A percentile compares a stretch with the other conserved stretches of the same genome.
These are phyloP conservation scores for Lactarius pseudohatsudake DNA, from an alignment of 768 basidiomycete genomes.

Conservation along the genomic window DNA sequence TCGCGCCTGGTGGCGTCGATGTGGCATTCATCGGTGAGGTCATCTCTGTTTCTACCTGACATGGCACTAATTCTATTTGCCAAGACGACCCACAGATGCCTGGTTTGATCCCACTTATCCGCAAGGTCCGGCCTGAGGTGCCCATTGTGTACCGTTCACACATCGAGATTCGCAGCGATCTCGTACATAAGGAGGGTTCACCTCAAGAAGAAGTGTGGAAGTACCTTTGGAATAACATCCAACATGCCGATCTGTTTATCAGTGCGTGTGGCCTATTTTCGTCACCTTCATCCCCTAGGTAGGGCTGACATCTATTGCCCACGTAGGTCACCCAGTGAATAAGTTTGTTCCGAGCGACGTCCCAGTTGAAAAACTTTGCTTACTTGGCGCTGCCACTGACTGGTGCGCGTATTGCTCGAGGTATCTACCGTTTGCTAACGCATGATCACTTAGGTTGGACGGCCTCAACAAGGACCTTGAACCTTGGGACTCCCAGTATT, in stretches of 20 bases:
- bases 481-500: constrained; percentile 80
- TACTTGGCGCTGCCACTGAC: constrained; percentile 83
- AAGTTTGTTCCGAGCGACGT: constrained; percentile 92
- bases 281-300: background rate
- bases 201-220: constrained; percentile 93
- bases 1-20: constrained; percentile 80
- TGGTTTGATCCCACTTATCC: constrained; percentile 90
- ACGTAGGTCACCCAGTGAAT: constrained; percentile 78
- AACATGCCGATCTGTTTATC: constrained; percentile 89
- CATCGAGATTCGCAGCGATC: constrained; percentile 84
- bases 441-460: constrained; percentile 60
- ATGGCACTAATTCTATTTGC: background rate
- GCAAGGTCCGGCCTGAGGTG: constrained; percentile 75
- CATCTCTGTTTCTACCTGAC: background rate
- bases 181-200: constrained; percentile 77
- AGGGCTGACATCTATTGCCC: constrained; percentile 4
- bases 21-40: constrained; percentile 80
- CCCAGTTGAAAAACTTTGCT: constrained; percentile 62
- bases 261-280: constrained; percentile 43
- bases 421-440: background rate
- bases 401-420: constrained; percentile 50
- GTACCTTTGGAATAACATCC: constrained; percentile 91
- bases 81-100: constrained; percentile 92
- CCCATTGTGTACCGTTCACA: constrained; percentile 94
- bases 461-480: constrained; percentile 89